phyloP scores from a whole-genome alignment of 768 basidiomycete species.

The Tephrocybe sp. region DNA sequence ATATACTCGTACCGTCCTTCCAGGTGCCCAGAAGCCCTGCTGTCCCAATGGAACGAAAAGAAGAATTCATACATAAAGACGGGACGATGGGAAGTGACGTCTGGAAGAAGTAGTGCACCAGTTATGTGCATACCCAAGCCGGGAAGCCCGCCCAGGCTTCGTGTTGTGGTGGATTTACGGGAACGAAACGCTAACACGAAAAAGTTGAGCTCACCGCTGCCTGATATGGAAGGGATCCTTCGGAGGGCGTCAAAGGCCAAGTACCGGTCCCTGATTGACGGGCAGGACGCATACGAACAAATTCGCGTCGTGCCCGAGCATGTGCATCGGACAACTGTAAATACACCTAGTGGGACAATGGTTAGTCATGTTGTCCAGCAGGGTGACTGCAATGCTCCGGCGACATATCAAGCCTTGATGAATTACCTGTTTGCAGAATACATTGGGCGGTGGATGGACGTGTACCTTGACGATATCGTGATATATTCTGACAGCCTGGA shows the following conservation, averaged over 20 bases:
- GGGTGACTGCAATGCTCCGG: neutral
- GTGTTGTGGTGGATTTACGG: neutral
- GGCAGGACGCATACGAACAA: slow-evolving; percentile 10
- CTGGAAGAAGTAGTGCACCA: slow-evolving; percentile 30
- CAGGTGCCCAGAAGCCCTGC: slow-evolving; percentile 35
- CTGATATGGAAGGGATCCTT: neutral
- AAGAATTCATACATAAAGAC: slow-evolving; percentile 25
- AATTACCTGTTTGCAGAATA: slow-evolving; percentile 7
- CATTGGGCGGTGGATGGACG: slow-evolving; percentile 2
- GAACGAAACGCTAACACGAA: slow-evolving; percentile 1
- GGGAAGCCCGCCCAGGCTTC: neutral
- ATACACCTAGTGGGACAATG: slow-evolving; percentile 9
- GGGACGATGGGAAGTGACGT: slow-evolving; percentile 26
- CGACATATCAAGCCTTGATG: slow-evolving; percentile 1
- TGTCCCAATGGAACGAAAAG: slow-evolving; percentile 28
- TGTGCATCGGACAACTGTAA: neutral
- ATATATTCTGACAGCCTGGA: neutral
- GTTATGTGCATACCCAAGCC: slow-evolving; percentile 21
- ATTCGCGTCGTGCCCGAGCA: slow-evolving; percentile 6
- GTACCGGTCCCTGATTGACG: slow-evolving; percentile 1
- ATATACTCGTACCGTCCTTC: slow-evolving; percentile 31
- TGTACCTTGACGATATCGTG: neutral
- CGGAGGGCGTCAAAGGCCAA: neutral
- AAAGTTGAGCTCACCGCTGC: slow-evolving; percentile 7
- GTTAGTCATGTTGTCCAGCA: neutral